Evolutionary conservation across 352 stramenopile species (phyloP).

Genomic region (Globisporangium nunn): DNA sequence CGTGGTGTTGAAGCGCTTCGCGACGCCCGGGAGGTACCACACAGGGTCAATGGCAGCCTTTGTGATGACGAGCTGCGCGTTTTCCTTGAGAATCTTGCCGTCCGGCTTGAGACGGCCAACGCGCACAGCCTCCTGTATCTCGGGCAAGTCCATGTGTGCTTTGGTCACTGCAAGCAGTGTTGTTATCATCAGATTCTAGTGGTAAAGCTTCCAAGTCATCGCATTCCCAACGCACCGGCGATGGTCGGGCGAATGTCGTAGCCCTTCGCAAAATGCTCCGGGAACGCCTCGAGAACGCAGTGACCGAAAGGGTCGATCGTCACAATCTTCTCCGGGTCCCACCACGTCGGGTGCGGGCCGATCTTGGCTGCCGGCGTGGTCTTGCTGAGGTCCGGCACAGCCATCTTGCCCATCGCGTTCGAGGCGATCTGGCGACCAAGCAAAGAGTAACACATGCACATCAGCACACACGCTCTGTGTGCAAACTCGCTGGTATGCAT

Average conservation of each 20-base stretch:
- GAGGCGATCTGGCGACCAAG: conserved; percentile 37
- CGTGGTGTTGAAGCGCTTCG: conserved; percentile 96
- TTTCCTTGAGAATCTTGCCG: conserved; percentile 92
- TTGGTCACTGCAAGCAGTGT: conserved; percentile 51
- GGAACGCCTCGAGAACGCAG: conserved; percentile 85
- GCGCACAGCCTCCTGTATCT: conserved; percentile 95
- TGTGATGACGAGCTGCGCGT: conserved; percentile 89
- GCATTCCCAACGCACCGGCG: conserved; percentile 38
- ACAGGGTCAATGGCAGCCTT: conserved; percentile 99
- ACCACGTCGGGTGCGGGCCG: conserved; percentile 93
- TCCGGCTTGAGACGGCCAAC: conserved; percentile 92
- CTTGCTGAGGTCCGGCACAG: conserved; percentile 77
- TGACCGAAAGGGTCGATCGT: conserved; percentile 78
- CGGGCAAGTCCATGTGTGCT: conserved; percentile 98
- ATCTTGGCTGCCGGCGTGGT: conserved; percentile 97
- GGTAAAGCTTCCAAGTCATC: no score
- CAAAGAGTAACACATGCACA: background rate
- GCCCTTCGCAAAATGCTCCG: conserved; percentile 94
- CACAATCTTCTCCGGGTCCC: conserved; percentile 92
- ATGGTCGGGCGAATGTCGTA: conserved; percentile 99
- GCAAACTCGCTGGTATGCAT: background rate
- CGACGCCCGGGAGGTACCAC: conserved; percentile 98
- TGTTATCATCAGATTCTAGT: no score
- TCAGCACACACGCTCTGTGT: background rate
- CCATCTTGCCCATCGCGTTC: conserved; percentile 60